Conservation (phyloP, 1,284 basidiomycete species). For the Blastosporella zonata region DNA sequence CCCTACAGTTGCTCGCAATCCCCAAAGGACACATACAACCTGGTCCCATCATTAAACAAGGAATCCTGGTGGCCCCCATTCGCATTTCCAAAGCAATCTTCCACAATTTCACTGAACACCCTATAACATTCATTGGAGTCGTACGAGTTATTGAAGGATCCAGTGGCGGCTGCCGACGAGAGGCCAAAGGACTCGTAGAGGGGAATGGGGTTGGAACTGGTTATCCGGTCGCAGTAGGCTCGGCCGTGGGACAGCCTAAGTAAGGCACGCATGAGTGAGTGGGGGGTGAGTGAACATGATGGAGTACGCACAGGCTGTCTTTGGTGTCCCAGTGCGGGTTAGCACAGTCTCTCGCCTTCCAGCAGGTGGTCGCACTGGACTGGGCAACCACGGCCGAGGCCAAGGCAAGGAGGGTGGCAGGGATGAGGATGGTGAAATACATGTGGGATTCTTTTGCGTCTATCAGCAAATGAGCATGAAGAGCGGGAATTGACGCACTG, state of each 20-base stretch:
- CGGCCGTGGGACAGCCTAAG: neutral
- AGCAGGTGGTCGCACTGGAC: neutral
- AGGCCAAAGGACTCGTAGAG: neutral
- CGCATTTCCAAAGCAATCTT: neutral
- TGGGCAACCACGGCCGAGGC: neutral
- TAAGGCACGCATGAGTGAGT: neutral
- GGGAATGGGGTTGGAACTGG: neutral
- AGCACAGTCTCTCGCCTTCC: neutral
- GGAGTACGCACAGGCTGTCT: neutral
- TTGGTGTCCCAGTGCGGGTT: neutral
- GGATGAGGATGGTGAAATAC: neutral
- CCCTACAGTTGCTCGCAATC: neutral
- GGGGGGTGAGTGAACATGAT: neutral
- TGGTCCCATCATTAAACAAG: neutral
- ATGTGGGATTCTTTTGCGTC: neutral
- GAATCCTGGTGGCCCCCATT: neutral
- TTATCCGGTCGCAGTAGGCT: neutral
- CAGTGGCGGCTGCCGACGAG: neutral
- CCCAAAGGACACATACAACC: neutral
- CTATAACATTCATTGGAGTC: neutral
- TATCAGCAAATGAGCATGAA: neutral
- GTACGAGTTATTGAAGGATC: neutral
- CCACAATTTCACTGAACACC: neutral
- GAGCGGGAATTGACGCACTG: neutral
- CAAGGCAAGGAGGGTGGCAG: neutral